Evolutionary conservation across 805 yeast genomes (phyloP).

Genomic region (Candida hispaniensis): DNA sequence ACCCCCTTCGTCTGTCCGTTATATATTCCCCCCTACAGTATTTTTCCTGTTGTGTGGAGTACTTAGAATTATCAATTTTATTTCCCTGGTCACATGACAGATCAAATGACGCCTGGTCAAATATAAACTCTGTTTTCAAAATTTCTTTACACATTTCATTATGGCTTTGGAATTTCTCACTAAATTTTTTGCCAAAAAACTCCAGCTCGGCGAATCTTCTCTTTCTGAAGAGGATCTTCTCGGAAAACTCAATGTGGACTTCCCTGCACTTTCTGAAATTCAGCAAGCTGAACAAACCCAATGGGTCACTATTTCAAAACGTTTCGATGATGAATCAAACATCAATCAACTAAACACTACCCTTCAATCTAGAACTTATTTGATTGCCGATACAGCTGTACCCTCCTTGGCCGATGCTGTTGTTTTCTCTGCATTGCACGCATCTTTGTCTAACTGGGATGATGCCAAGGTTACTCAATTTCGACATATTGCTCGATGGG

Average conservation of each 20-base stretch:
- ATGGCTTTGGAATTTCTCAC: conserved; percentile 23
- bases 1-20: too few relatives aligned
- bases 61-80: too few relatives aligned
- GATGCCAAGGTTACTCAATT: conserved; percentile 46
- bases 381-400: conserved; percentile 44
- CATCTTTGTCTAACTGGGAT: conserved; percentile 47
- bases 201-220: conserved; percentile 21
- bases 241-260: conserved; percentile 15
- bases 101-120: neutral
- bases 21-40: too few relatives aligned
- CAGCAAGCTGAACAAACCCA: conserved; percentile 69
- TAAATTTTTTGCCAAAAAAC: conserved; percentile 23
- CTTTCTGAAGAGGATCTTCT: conserved; percentile 16
- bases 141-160: neutral
- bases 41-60: too few relatives aligned
- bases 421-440: conserved; percentile 56
- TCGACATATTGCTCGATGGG: conserved; percentile 91
- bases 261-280: conserved; percentile 25
- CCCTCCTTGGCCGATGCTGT: conserved; percentile 63
- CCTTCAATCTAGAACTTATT: conserved; percentile 58
- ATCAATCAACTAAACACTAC: conserved; percentile 51
- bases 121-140: neutral
- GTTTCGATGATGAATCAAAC: conserved; percentile 41
- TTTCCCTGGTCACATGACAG: too few relatives aligned
- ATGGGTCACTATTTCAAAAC: conserved; percentile 61